Evolutionary conservation across 805 yeast species (phyloP).

Genomic region (Kregervanrija delftensis): DNA sequence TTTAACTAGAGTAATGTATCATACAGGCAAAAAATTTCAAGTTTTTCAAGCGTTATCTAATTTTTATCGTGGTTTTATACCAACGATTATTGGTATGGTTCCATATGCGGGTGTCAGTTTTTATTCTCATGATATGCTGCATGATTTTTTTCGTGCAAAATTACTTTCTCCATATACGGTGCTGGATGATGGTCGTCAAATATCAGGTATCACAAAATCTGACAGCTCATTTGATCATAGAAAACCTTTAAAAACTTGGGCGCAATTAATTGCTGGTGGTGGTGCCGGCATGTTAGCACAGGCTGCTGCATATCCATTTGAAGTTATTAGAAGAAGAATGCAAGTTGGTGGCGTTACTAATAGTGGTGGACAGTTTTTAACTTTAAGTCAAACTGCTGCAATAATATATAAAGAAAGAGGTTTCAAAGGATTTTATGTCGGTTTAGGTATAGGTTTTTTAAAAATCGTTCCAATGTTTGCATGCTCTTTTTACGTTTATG

Average conservation of each 20-base stretch:
- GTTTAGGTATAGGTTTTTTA: constrained; percentile 89
- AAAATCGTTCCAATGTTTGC: constrained; percentile 97
- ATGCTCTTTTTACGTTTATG: constrained; percentile 91
- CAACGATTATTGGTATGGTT: constrained; percentile 91
- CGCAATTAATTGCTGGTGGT: constrained; percentile 92
- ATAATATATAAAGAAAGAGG: constrained; percentile 71
- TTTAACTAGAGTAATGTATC: constrained; percentile 24
- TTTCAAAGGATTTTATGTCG: constrained; percentile 83
- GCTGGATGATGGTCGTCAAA: constrained; percentile 8
- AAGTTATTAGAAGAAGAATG: constrained; percentile 88
- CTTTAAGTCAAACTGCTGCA: constrained; percentile 47
- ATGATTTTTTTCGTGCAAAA: constrained; percentile 73
- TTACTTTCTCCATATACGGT: constrained; percentile 48
- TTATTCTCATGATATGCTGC: constrained; percentile 86
- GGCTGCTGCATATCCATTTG: constrained; percentile 95
- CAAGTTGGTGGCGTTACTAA: constrained; percentile 84
- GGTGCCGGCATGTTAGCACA: constrained; percentile 93
- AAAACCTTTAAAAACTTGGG: constrained; percentile 78
- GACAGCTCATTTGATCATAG: constrained; percentile 38
- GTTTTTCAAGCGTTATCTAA: constrained; percentile 41
- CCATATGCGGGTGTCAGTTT: constrained; percentile 98
- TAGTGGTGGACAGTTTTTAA: constrained; percentile 46
- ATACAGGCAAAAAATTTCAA: constrained; percentile 18
- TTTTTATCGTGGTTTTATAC: constrained; percentile 90
- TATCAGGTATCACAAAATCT: constrained; percentile 18